These are phyloP conservation scores for Pythium pyrilobum DNA, from an alignment of 352 stramenopile species.

Conservation along the genomic window DNA sequence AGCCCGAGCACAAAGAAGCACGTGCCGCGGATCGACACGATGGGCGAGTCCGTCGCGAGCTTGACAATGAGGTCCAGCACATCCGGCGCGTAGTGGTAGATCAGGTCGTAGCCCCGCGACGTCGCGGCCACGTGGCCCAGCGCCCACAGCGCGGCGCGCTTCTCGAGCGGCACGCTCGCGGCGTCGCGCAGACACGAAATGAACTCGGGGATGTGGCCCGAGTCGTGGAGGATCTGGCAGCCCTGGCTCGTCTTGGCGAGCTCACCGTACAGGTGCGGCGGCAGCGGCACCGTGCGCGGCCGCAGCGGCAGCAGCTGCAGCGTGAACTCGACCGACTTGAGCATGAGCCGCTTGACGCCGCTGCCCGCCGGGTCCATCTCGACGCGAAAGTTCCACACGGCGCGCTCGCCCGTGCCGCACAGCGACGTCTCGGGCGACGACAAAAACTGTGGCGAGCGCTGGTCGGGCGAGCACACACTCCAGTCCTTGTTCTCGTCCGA, in stretches of 20 bases:
- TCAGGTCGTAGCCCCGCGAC: slow-evolving; percentile 70
- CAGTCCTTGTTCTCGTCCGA: slow-evolving; percentile 88
- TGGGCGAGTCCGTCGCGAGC: slow-evolving; percentile 70
- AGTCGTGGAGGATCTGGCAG: slow-evolving; percentile 74
- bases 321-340: slow-evolving; percentile 90
- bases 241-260: slow-evolving; percentile 79
- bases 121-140: slow-evolving; percentile 80
- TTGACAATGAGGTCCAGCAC: slow-evolving; percentile 86
- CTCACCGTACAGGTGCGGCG: slow-evolving; percentile 82
- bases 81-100: slow-evolving; percentile 77
- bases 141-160: slow-evolving; percentile 80
- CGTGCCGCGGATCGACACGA: slow-evolving; percentile 81
- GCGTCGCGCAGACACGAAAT: slow-evolving; percentile 76
- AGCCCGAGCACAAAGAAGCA: slow-evolving; percentile 85
- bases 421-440: slow-evolving; percentile 63
- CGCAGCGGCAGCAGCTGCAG: slow-evolving; percentile 77
- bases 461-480: slow-evolving; percentile 82
- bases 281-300: slow-evolving; percentile 70
- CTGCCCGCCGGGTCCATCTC: slow-evolving; percentile 66
- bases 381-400: slow-evolving; percentile 87
- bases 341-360: slow-evolving; percentile 68
- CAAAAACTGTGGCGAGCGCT: slow-evolving; percentile 67
- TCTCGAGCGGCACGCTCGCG: slow-evolving; percentile 78
- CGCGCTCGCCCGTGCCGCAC: slow-evolving; percentile 73
- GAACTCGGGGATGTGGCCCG: slow-evolving; percentile 80